phyloP scores from a whole-genome alignment of 352 stramenopile species.

The Elongisporangium senticosum region DNA sequence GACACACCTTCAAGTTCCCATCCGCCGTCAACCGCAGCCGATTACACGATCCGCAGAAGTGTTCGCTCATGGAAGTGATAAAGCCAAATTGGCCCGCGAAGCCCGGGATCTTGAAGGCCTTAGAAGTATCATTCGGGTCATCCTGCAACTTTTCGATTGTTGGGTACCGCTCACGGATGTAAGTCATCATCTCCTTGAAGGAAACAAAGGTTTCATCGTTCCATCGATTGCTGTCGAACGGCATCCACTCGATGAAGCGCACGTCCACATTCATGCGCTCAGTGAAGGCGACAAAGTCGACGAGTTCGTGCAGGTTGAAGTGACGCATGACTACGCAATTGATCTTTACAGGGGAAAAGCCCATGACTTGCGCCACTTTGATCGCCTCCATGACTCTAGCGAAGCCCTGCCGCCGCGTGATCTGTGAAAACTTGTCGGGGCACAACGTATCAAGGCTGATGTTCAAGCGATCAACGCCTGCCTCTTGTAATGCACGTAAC shows the following conservation, averaged over 20 bases:
- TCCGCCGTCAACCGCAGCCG: slow-evolving; percentile 95
- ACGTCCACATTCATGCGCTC: slow-evolving; percentile 85
- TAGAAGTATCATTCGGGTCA: slow-evolving; percentile 93
- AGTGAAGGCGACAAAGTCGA: slow-evolving; percentile 94
- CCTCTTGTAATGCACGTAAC: slow-evolving; percentile 68
- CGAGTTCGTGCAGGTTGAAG: slow-evolving; percentile 93
- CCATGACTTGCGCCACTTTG: slow-evolving; percentile 46
- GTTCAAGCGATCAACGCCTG: slow-evolving; percentile 90
- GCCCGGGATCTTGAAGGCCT: slow-evolving; percentile 84
- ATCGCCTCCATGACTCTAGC: slow-evolving; percentile 83
- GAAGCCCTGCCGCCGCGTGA: slow-evolving; percentile 91
- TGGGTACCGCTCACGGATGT: slow-evolving; percentile 39
- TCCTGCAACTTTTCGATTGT: slow-evolving; percentile 50
- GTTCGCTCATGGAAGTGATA: slow-evolving; percentile 97
- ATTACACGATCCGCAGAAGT: slow-evolving; percentile 98
- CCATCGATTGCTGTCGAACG: slow-evolving; percentile 97
- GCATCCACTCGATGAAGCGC: slow-evolving; percentile 99
- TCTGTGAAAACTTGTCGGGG: slow-evolving; percentile 86
- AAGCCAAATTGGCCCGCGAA: slow-evolving; percentile 88
- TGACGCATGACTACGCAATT: slow-evolving; percentile 97
- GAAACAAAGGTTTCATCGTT: slow-evolving; percentile 90
- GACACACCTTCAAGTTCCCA: slow-evolving; percentile 93
- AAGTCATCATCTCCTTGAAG: slow-evolving; percentile 89
- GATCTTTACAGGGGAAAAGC: slow-evolving; percentile 88
- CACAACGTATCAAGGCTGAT: slow-evolving; percentile 96